Evolutionary conservation across 164 flowering plant species (phyloP).

Genomic region (Protea cynaroides): DNA sequence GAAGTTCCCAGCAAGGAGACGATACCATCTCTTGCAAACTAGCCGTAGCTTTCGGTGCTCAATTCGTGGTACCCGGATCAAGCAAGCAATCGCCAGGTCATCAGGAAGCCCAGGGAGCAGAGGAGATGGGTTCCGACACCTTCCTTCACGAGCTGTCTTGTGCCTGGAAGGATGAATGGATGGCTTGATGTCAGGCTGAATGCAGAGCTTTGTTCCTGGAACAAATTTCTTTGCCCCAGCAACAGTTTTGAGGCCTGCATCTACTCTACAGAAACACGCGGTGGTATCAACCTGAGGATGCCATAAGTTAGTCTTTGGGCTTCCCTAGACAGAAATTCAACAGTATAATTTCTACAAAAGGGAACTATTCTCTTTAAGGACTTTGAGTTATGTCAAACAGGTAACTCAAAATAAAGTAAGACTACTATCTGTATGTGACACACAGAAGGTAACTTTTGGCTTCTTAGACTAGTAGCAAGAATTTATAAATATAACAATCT

Average conservation of each 20-base stretch:
- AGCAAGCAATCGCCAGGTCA: conserved; percentile 90
- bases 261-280: conserved; percentile 78
- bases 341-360: too few relatives aligned
- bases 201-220: conserved; percentile 70
- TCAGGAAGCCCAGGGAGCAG: conserved; percentile 91
- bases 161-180: conserved; percentile 65
- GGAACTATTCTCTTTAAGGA: too few relatives aligned
- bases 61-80: conserved; percentile 66
- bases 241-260: conserved; percentile 73
- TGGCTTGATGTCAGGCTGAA: conserved; percentile 64
- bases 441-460: too few relatives aligned
- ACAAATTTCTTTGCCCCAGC: conserved; percentile 76
- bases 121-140: conserved; percentile 57
- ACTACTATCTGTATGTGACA: too few relatives aligned
- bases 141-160: conserved; percentile 43
- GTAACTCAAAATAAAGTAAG: neutral
- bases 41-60: conserved; percentile 74
- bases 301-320: neutral
- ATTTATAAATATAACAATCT: too few relatives aligned
- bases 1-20: conserved; percentile 69
- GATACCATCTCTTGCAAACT: conserved; percentile 87
- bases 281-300: conserved; percentile 67
- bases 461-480: too few relatives aligned
- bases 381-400: neutral
- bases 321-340: neutral